phyloP scores from a whole-genome alignment of 2,329 filamentous ascomycete genomes.

The Apiospora arundinis region DNA sequence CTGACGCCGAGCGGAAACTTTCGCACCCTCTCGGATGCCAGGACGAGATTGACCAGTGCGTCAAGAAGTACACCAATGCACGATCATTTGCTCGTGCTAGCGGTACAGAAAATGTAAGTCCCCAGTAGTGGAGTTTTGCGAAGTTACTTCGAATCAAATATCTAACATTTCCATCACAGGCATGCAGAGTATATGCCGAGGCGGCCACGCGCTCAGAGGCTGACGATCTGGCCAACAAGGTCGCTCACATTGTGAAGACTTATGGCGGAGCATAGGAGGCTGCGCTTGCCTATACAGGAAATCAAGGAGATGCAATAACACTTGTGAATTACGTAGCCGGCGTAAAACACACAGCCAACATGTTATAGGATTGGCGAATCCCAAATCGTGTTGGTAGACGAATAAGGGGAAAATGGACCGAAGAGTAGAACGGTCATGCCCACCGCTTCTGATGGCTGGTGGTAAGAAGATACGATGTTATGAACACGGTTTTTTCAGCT shows the following conservation, averaged over 20 bases:
- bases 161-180: conserved; percentile 1
- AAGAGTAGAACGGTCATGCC: background rate
- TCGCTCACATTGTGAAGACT: conserved; percentile 76
- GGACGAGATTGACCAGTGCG: conserved; percentile 82
- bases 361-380: background rate
- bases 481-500: conserved; percentile 15
- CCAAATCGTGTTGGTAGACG: background rate
- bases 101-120: conserved; percentile 92
- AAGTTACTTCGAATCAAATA: background rate
- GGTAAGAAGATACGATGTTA: conserved; percentile 15
- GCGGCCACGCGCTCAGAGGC: conserved; percentile 88
- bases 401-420: background rate
- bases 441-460: background rate
- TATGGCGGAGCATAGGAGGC: conserved; percentile 44
- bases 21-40: conserved; percentile 81
- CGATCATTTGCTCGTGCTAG: conserved; percentile 90
- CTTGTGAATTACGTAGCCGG: background rate
- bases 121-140: background rate
- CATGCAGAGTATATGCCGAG: conserved; percentile 76
- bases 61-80: conserved; percentile 89
- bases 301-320: background rate
- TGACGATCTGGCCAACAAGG: conserved; percentile 86
- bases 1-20: conserved; percentile 89
- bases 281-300: background rate
- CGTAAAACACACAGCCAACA: background rate